These are phyloP conservation scores for Aspergillus udagawae DNA, from an alignment of 2,329 filamentous ascomycete genomes.

Conservation along the genomic window DNA sequence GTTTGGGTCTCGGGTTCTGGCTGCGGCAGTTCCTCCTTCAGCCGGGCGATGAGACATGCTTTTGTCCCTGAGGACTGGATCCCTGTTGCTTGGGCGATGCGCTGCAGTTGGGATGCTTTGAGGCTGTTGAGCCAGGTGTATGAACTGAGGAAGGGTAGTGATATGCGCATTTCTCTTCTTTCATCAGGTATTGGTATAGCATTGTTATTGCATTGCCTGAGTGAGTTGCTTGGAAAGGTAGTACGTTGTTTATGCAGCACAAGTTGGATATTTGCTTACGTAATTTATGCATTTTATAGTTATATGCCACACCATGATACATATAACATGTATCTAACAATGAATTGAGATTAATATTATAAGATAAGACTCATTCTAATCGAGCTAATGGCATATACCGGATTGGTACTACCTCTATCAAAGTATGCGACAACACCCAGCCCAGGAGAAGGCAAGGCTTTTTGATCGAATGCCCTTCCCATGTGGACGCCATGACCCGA, in stretches of 20 bases:
- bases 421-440: background rate
- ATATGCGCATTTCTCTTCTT: slow-evolving; percentile 8
- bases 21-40: slow-evolving; percentile 32
- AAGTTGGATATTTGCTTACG: background rate
- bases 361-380: background rate
- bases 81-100: slow-evolving; percentile 59
- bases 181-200: no score
- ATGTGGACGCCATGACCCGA: slow-evolving; percentile 14
- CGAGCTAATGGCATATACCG: background rate
- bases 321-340: no score
- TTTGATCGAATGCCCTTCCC: background rate
- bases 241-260: no score
- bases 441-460: background rate
- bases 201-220: slow-evolving; percentile 1
- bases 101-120: slow-evolving; percentile 53
- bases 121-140: slow-evolving; percentile 38
- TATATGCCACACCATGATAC: no score
- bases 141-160: background rate
- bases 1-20: background rate
- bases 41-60: slow-evolving; percentile 47
- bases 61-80: slow-evolving; percentile 59
- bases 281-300: background rate
- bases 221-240: no score
- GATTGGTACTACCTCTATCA: slow-evolving; percentile 2
- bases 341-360: background rate